Evolutionary conservation across 345 rosid species (phyloP), one percentile per base, ranked within the genome.

Genomic region (Theobroma cacao): DNA sequence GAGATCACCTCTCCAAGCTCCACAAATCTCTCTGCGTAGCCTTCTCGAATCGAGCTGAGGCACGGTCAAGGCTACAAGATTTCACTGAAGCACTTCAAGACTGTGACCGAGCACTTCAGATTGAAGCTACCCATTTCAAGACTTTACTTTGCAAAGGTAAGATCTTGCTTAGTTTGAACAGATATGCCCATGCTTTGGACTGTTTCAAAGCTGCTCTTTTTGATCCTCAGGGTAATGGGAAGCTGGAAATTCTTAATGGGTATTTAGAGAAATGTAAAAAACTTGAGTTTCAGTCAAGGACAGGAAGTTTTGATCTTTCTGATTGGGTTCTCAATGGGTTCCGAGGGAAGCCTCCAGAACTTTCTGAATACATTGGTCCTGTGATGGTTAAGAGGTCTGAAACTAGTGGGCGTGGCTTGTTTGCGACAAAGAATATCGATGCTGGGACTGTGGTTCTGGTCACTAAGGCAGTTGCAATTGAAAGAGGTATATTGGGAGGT

Each of bases 131-230:
- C 76, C 98, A 92, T 82, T 92, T 90, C 91, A 94, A 91, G 89
- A 81, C 98, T 78, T 90, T 93, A 71, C 65, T 91, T 63, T 90
- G 95, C 76, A 94, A 94, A 80, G 98, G 97, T 53, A 93, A 89
- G 85, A 82, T 91, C 80, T 85, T 93, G 83, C 89, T 94, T 8
- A 67, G 87, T 0, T 69, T 94, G 79, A 90, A 86, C 66, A 87
- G 86, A 82, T 94, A 91, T 84, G 80, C 90, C 28, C 50, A 67
- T 72, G 95, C 97, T n/a, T 79, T 88, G 80, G 88, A 90, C 67
- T 95, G 94, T 82, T 95, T 95, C 85, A 84, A 82, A 78, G 78
- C 68, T 33, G 92, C 93, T 80, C 79, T 88, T 56, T 79, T 81
- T 24, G 88, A 88, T 36, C 85, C 90, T 7, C 94, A 90, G 73